Base-by-base conservation (phyloP, 495 filamentous ascomycete species). In the Letharia lupina region DNA sequence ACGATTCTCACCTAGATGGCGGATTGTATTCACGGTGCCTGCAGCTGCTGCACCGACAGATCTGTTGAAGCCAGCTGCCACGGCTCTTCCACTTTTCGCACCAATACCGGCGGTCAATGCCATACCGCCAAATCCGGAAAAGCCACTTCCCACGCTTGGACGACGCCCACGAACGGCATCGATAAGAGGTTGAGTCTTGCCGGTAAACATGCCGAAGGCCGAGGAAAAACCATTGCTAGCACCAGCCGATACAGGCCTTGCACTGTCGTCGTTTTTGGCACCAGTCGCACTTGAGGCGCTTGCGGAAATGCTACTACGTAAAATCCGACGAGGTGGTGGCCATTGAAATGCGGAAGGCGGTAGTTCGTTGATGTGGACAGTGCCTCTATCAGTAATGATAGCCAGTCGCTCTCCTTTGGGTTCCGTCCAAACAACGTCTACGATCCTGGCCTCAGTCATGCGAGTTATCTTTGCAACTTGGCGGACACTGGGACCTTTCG, bases 321-420 rank as follows among this genome's bases (percentile, higher is more conserved):
- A 77, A 28, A 77, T 71, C 62, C 89, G 87, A 57, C 89, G 90
- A 64, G 87, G 86, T 54, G 93, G 93, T 41, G 93, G 93, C 93
- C 93, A 97, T 52, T 89, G 85, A 65, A 91, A 92, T 5, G 91
- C 90, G 61, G 84, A 88, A 37, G 85, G 77, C n/a, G 91, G 90
- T 58, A 97, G 77, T 70, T 96, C 89, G 69, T 94, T 86, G 35
- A 96, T 84, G 75, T 98, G 94, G 7, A 96, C 86, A 3, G 94
- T 98, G n/a, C 93, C 91, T 69, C 90, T 88, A 65, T 93, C 88
- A 13, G 93, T 97, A 57, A 96, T 83, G 72, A 98, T 84, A 16
- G 93, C 93, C 16, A 91, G 74, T 67, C 87, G 82, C 70, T 96
- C 90, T 16, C 89, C 91, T 56, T 85, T 86, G 11, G 93, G 92